These are phyloP conservation scores for Sugiyamaella novakii DNA, from an alignment of 1,139 yeast species.

Conservation along the genomic window DNA sequence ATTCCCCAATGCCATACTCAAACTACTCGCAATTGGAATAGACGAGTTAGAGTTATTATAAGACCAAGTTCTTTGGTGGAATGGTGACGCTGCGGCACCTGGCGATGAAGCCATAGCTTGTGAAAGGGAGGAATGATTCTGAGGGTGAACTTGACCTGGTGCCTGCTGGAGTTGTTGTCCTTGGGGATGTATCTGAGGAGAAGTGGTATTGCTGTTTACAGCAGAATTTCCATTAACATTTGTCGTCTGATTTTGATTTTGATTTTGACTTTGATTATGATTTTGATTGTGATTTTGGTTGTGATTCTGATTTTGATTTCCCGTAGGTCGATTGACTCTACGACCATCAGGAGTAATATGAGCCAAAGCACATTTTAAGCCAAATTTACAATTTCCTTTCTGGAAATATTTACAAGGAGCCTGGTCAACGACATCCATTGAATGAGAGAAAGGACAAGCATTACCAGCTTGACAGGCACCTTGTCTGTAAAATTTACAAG, in stretches of 20 bases:
- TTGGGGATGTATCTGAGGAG: constrained; percentile 6
- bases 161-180: constrained; percentile 16
- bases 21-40: constrained; percentile 4
- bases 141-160: background rate
- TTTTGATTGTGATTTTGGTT: constrained; percentile 21
- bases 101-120: constrained; percentile 10
- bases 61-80: constrained; percentile 15
- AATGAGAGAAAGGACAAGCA: constrained; percentile 90
- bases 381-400: constrained; percentile 93
- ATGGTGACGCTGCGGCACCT: constrained; percentile 1
- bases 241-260: background rate
- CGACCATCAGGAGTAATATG: constrained; percentile 89
- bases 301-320: constrained; percentile 22
- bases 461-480: constrained; percentile 94
- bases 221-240: background rate
- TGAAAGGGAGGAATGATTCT: constrained; percentile 3
- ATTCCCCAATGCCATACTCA: constrained; percentile 13
- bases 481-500: constrained; percentile 88
- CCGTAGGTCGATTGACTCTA: constrained; percentile 57
- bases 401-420: constrained; percentile 92
- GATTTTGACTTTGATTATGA: constrained; percentile 16
- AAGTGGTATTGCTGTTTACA: background rate
- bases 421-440: constrained; percentile 63
- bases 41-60: constrained; percentile 1
- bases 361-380: constrained; percentile 88